Percentiles rank a stretch among this genome's conserved stretches.
These are phyloP conservation scores for Chlamydomonas schloesseri DNA, from an alignment of 139 green algal genomes.

Conservation along the genomic window DNA sequence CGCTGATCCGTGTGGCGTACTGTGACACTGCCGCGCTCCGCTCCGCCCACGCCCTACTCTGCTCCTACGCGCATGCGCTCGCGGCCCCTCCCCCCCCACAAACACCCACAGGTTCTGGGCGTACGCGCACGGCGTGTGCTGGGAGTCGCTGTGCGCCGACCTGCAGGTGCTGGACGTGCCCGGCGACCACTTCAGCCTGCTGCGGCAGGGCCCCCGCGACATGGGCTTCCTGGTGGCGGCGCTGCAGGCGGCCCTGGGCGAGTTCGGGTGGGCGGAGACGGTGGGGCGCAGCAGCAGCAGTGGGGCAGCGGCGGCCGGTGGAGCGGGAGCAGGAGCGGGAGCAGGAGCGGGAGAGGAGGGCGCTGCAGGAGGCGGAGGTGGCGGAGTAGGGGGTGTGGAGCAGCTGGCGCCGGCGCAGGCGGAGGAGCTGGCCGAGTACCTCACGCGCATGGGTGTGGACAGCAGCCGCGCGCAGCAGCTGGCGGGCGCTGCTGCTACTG, in stretches of 20 bases:
- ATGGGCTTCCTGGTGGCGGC: conserved; percentile 60
- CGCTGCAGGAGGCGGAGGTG: no score
- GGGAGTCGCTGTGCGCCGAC: conserved; percentile 76
- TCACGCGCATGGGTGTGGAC: conserved; percentile 86
- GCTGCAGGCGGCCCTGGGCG: conserved; percentile 66
- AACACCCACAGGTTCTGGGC: conserved; percentile 42
- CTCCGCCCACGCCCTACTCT: no score
- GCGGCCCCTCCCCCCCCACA: no score
- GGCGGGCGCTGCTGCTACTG: conserved; percentile 52
- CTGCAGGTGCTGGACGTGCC: conserved; percentile 79
- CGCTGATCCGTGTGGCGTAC: no score
- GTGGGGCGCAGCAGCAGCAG: background rate
- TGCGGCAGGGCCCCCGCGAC: conserved; percentile 72
- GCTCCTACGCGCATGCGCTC: no score
- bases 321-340: background rate
- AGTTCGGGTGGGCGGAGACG: conserved; percentile 66
- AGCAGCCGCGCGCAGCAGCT: conserved; percentile 54
- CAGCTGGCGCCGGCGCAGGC: conserved; percentile 16
- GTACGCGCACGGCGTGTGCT: conserved; percentile 81
- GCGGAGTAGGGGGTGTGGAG: background rate
- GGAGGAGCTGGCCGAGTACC: conserved; percentile 80
- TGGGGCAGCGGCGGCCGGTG: no score
- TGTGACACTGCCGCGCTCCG: no score
- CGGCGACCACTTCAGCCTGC: conserved; percentile 91
- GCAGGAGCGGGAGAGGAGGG: background rate